Conservation (phyloP, 306 rosid genomes). For the Castanospermum australe region DNA sequence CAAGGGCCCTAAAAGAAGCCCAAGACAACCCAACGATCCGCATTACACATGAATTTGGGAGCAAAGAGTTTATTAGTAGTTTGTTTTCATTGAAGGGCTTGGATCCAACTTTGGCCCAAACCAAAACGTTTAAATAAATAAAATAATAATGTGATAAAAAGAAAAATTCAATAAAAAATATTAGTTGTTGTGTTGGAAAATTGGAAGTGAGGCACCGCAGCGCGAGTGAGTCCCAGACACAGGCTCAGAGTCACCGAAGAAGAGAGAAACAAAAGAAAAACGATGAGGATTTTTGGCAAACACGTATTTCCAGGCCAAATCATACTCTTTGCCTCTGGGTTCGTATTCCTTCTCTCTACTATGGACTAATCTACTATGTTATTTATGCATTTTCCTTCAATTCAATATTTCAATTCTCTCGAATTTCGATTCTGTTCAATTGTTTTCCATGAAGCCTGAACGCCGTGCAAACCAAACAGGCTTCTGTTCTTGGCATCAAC, state of each 20-base stretch:
- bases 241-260: neutral
- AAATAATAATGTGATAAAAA: too few species aligned
- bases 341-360: neutral
- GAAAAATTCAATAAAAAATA: too few species aligned
- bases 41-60: too few species aligned
- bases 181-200: neutral
- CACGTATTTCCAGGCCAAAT: constrained; percentile 36
- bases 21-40: too few species aligned
- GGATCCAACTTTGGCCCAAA: too few species aligned
- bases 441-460: neutral
- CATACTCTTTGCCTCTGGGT: constrained; percentile 42
- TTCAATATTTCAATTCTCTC: neutral
- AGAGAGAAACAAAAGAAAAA: neutral
- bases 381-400: neutral
- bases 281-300: constrained; percentile 43
- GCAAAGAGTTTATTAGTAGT: too few species aligned
- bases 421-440: neutral
- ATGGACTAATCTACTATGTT: too few species aligned
- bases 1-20: too few species aligned
- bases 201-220: neutral
- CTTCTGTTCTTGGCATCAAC: constrained; percentile 47
- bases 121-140: too few species aligned
- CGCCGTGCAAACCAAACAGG: constrained; percentile 17
- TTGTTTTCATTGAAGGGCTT: too few species aligned
- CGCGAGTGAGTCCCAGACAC: too few species aligned